Conservation (phyloP, 345 rosid species). For the Hypericum androsaemum region DNA sequence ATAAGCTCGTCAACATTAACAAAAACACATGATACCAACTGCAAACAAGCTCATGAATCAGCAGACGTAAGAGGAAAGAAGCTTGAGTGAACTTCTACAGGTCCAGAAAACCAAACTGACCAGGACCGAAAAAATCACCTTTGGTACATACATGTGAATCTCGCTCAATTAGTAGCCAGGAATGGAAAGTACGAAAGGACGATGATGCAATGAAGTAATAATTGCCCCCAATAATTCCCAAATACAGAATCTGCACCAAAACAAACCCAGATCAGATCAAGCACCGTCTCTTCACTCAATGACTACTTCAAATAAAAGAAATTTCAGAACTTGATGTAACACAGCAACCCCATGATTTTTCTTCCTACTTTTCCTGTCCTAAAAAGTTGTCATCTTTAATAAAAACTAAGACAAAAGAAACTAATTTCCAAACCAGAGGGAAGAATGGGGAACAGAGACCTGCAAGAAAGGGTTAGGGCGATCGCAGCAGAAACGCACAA, state of each 20-base stretch:
- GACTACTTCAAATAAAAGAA: too few species aligned
- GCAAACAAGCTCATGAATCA: slow-evolving; percentile 68
- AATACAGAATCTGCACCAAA: slow-evolving; percentile 52
- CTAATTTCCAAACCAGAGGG: too few species aligned
- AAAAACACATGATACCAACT: slow-evolving; percentile 53
- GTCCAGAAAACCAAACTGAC: too few species aligned
- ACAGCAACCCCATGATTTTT: too few species aligned
- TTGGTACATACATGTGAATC: slow-evolving; percentile 52
- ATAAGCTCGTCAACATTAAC: slow-evolving; percentile 70
- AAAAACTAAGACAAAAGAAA: too few species aligned
- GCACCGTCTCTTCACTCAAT: too few species aligned
- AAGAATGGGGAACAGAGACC: too few species aligned
- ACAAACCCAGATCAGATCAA: too few species aligned
- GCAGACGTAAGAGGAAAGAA: slow-evolving; percentile 22
- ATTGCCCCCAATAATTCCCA: slow-evolving; percentile 58
- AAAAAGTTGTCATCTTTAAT: too few species aligned
- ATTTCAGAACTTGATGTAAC: too few species aligned
- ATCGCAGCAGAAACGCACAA: slow-evolving; percentile 62
- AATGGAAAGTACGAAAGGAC: slow-evolving; percentile 56
- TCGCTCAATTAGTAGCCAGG: slow-evolving; percentile 83
- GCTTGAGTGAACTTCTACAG: slow-evolving; percentile 1
- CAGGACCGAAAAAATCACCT: too few species aligned
- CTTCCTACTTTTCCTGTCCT: too few species aligned
- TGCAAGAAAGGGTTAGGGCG: slow-evolving; percentile 88
- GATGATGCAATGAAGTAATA: slow-evolving; percentile 51